Base-by-base conservation (phyloP, 805 yeast genomes). In the Metschnikowia cubensis region DNA sequence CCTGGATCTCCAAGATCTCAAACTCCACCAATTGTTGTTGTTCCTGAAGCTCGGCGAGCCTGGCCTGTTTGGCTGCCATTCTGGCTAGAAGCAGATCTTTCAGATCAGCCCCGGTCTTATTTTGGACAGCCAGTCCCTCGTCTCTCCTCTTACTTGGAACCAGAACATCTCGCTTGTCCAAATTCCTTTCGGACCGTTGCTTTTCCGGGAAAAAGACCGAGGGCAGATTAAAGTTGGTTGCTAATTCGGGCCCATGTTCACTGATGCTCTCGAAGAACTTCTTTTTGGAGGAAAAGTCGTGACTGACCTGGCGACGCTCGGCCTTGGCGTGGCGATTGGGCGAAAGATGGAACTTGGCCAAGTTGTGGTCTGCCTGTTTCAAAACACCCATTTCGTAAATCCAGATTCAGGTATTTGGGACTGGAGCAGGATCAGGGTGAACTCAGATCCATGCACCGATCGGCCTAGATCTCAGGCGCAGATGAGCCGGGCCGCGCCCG, bases 1-100 rank as follows among this genome's bases (percentile, higher is more conserved):
- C 50, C 43, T 50, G 42, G 65, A 62, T 8, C 35, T 62, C 63
- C 14, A 66, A 59, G n/a, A 82, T 61, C 54, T 71, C 71, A 25
- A 61, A 59, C 51, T 69, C 66, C 32, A 69, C 55, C 6, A 50
- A 36, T 13, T 69, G 67, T 47, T 72, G 59, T 33, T 70, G 70
- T n/a, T 69, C 64, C 57, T 75, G 77, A 50, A 79, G 60, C 44
- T 81, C 84, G 15, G 72, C 53, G 7, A 82, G 73, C 49, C 74
- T 74, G 51, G 83, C 71, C 57, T 82, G 84, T 58, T 83, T 82
- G 2, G 74, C 58, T 0, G 86, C 82, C 49, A 64, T 68, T 35
- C 52, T 48, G 4, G 62, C 55, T 6, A 67, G 46, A 11, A 42
- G 45, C n/a, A 29, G 37, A 5, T 42, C 45, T 25, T 25, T 25